These are phyloP conservation scores for Erythrophleum fordii DNA, from an alignment of 306 rosid genomes.

Conservation along the genomic window DNA sequence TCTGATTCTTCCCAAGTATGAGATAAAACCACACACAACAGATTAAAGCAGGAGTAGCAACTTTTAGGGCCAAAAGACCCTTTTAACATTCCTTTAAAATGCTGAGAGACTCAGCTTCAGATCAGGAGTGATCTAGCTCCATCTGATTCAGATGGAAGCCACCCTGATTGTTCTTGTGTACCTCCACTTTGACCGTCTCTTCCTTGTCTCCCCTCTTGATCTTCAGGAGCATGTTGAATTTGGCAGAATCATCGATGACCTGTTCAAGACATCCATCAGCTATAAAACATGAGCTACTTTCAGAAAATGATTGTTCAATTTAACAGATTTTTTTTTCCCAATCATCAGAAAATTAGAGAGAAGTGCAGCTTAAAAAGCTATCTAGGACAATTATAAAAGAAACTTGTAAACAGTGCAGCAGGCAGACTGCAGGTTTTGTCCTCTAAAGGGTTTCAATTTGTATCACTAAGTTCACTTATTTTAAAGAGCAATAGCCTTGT, in stretches of 20 bases:
- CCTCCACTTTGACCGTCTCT: conserved; percentile 67
- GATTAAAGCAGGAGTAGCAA: background rate
- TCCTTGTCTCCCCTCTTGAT: conserved; percentile 66
- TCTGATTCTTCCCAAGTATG: conserved; percentile 19
- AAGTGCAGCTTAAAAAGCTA: background rate
- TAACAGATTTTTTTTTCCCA: background rate
- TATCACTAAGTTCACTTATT: background rate
- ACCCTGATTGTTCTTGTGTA: conserved; percentile 72
- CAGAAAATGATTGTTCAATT: background rate
- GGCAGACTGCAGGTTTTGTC: background rate
- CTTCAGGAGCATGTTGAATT: conserved; percentile 63
- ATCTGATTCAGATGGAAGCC: conserved; percentile 63
- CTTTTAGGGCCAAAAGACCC: conserved; percentile 28
- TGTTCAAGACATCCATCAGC: conserved; percentile 42
- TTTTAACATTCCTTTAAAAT: background rate
- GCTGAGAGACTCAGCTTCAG: conserved; percentile 29
- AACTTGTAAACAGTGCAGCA: background rate
- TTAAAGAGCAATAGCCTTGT: background rate
- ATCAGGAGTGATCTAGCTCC: conserved; percentile 55
- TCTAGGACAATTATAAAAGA: background rate
- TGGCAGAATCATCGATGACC: conserved; percentile 65
- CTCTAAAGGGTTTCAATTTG: background rate
- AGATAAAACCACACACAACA: background rate
- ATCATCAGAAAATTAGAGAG: background rate
- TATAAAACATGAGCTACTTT: background rate